These are phyloP conservation scores for Sorghum bicolor DNA, from an alignment of 176 grass and related monocot species.

Conservation along the genomic window Sorghum_bicolor_NCBIv3 NC_012871.2:9002501-9003000, in stretches of 20 bases:
- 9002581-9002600: background rate
- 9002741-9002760: constrained; percentile 12
- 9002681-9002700: background rate
- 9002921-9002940: constrained; percentile 56
- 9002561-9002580: background rate
- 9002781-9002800: background rate
- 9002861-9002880: constrained; percentile 45
- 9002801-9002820: constrained; percentile 27
- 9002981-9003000: background rate
- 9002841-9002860: constrained; percentile 1
- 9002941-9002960: constrained; percentile 5
- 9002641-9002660: background rate
- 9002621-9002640: background rate
- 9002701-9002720: background rate
- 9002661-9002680: background rate
- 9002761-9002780: background rate
- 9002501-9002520: no score
- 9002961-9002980: background rate
- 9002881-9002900: constrained; percentile 21
- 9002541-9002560: no score
- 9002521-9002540: no score
- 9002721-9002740: background rate
- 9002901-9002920: constrained; percentile 38
- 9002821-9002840: constrained; percentile 36
- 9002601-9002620: background rate